Percentiles rank a stretch among this genome's conserved stretches.
Conservation (phyloP, 441 rosid species). For the Erodium texanum region DNA sequence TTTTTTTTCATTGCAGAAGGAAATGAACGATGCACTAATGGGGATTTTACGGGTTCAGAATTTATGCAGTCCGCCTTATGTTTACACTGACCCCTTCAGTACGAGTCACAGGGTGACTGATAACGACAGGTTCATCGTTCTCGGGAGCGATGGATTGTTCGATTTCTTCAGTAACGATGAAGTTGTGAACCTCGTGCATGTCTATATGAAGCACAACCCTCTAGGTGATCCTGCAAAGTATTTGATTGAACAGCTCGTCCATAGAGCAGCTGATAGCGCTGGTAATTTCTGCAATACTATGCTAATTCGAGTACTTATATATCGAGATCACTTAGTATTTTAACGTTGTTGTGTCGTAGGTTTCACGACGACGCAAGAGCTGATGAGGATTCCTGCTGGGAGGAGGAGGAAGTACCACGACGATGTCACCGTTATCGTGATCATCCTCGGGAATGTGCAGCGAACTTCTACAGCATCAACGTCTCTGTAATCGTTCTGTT, state of each 20-base stretch:
- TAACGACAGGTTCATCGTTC: constrained; percentile 71
- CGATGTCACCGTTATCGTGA: constrained; percentile 80
- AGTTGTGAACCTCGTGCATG: constrained; percentile 52
- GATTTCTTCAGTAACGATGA: constrained; percentile 88
- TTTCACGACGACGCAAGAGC: constrained; percentile 57
- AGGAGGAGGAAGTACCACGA: constrained; percentile 92
- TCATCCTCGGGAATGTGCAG: constrained; percentile 68
- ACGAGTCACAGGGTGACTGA: constrained; percentile 56
- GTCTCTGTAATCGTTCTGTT: constrained; percentile 20
- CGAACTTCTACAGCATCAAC: constrained; percentile 91
- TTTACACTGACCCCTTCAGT: constrained; percentile 65
- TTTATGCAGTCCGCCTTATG: constrained; percentile 76
- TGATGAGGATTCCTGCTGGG: constrained; percentile 84
- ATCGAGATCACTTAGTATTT: neutral
- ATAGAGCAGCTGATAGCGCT: constrained; percentile 74
- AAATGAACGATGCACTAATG: constrained; percentile 78
- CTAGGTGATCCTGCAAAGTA: constrained; percentile 86
- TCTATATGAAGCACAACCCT: constrained; percentile 44
- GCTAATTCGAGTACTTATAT: neutral
- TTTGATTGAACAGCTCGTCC: constrained; percentile 65
- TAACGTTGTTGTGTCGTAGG: constrained; percentile 29
- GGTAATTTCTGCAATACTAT: constrained; percentile 32
- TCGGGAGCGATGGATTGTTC: constrained; percentile 81
- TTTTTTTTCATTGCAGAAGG: constrained; percentile 38
- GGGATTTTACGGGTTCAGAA: constrained; percentile 80